Evolutionary conservation across 441 rosid genomes (phyloP).

Genomic region (Syzygium syzygioides): DNA sequence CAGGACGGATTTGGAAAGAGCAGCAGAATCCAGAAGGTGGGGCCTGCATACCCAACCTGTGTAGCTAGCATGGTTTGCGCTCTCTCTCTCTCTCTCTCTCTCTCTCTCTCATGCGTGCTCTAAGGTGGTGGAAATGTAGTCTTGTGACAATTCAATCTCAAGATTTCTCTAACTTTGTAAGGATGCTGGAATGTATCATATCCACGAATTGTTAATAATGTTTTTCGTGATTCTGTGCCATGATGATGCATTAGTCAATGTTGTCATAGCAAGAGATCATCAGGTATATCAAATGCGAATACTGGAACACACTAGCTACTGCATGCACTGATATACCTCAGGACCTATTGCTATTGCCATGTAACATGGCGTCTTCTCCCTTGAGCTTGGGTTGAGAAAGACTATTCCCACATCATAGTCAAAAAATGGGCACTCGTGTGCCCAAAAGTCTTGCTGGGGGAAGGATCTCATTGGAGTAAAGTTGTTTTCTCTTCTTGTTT

Average conservation of each 20-base stretch:
- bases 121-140: background rate
- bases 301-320: background rate
- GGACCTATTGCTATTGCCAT: background rate
- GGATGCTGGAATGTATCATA: background rate
- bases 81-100: background rate
- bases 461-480: background rate
- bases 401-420: background rate
- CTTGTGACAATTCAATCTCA: background rate
- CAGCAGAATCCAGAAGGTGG: slow-evolving; percentile 83
- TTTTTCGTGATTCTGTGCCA: background rate
- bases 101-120: background rate
- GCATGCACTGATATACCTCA: background rate
- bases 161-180: background rate
- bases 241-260: background rate
- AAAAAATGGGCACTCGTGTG: background rate
- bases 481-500: background rate
- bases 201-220: background rate
- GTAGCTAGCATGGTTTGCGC: slow-evolving; percentile 29
- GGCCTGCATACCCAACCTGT: slow-evolving; percentile 81
- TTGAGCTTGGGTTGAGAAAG: background rate
- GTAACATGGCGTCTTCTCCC: background rate
- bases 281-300: background rate
- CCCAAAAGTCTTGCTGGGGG: background rate
- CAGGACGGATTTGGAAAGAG: slow-evolving; percentile 96
- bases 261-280: background rate